phyloP scores from a whole-genome alignment of 2,329 filamentous ascomycete species.

The Ophiostoma ulmi region DNA sequence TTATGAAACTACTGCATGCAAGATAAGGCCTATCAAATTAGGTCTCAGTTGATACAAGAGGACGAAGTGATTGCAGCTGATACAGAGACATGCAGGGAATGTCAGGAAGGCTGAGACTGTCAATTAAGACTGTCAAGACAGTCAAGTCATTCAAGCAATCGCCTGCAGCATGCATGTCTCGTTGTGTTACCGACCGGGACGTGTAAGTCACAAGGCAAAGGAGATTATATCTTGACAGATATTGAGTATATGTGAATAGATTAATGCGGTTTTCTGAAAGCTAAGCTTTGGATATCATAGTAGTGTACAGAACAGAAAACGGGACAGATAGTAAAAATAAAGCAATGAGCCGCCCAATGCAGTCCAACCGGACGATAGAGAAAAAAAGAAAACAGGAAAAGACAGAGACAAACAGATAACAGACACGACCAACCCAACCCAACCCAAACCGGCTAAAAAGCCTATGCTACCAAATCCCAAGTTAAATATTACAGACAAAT shows the following conservation, averaged over 20 bases:
- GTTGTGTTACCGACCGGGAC: neutral
- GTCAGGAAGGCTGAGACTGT: neutral
- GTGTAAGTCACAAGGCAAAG: neutral
- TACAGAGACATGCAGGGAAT: neutral
- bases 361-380: neutral
- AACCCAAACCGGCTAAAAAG: neutral
- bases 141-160: neutral
- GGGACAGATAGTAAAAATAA: neutral
- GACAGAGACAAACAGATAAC: neutral
- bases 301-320: slow-evolving; percentile 10
- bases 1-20: neutral
- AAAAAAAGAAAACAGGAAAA: neutral
- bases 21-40: neutral
- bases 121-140: no score
- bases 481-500: slow-evolving; percentile 17
- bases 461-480: slow-evolving; percentile 3
- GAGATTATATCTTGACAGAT: neutral
- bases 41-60: neutral
- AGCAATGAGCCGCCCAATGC: neutral
- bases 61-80: neutral
- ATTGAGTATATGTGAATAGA: neutral
- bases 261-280: slow-evolving; percentile 12
- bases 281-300: slow-evolving; percentile 11
- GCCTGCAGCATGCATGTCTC: neutral
- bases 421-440: neutral